phyloP scores from a whole-genome alignment of 1,284 basidiomycete species.

The Agroathelia rolfsii region DNA sequence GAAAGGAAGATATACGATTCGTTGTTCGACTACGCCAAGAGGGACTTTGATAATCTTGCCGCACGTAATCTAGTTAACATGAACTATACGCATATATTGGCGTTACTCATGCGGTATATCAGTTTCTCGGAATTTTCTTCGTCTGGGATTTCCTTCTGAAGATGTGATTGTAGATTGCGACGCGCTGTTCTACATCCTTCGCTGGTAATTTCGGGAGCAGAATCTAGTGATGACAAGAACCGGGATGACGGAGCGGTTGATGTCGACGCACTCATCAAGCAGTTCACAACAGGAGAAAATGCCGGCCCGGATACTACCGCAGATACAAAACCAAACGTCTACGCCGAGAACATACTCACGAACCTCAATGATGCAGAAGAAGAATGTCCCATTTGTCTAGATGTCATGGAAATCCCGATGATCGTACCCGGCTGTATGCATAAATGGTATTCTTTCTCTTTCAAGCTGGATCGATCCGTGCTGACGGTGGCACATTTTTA shows the following conservation, averaged over 20 bases:
- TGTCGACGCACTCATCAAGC: slow-evolving; percentile 54
- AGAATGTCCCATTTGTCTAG: slow-evolving; percentile 81
- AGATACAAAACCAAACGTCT: slow-evolving; percentile 29
- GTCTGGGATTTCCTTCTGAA: slow-evolving; percentile 10
- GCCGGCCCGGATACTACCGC: slow-evolving; percentile 8
- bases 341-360: slow-evolving; percentile 48
- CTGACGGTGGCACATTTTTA: slow-evolving; percentile 1
- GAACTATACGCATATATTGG: slow-evolving; percentile 85
- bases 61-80: slow-evolving; percentile 72
- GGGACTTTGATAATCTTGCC: slow-evolving; percentile 65
- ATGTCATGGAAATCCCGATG: slow-evolving; percentile 58
- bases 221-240: slow-evolving; percentile 38
- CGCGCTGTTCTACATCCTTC: slow-evolving; percentile 82
- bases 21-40: slow-evolving; percentile 58
- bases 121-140: slow-evolving; percentile 3
- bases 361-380: slow-evolving; percentile 25
- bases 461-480: slow-evolving; percentile 1
- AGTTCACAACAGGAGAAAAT: slow-evolving; percentile 43
- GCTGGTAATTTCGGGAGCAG: slow-evolving; percentile 66
- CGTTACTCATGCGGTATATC: slow-evolving; percentile 79
- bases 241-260: slow-evolving; percentile 38
- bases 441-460: slow-evolving; percentile 41
- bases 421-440: slow-evolving; percentile 75
- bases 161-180: slow-evolving; percentile 44
- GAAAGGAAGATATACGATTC: slow-evolving; percentile 80